Conservation (phyloP, 73 alveolate species). For the Tetrahymena elliotti region DNA sequence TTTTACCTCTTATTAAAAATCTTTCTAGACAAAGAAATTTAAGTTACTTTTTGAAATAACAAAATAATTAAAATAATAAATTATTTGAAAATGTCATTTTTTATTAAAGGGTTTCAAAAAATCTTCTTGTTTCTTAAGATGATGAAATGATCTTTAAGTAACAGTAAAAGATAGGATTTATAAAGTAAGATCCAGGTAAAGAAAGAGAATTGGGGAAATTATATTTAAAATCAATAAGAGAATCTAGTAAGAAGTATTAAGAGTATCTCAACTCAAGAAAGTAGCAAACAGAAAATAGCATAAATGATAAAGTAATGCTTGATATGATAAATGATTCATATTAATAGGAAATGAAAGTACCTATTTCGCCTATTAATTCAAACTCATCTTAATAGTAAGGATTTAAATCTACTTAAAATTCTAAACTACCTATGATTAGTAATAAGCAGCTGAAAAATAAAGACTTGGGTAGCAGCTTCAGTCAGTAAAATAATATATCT, state of each 20-base stretch:
- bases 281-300: not conserved
- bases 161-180: not conserved
- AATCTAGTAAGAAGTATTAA: not conserved
- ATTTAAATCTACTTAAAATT: not conserved
- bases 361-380: not conserved
- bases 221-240: not conserved
- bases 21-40: not conserved
- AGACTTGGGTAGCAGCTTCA: not conserved
- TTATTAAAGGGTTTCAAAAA: not conserved
- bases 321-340: not conserved
- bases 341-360: not conserved
- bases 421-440: not conserved
- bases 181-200: not conserved
- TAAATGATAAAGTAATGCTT: not conserved
- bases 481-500: not conserved
- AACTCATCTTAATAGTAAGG: not conserved
- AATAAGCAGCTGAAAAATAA: too few relatives aligned
- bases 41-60: not conserved
- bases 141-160: not conserved
- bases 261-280: not conserved
- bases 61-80: not conserved
- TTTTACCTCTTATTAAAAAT: too few relatives aligned
- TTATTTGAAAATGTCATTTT: not conserved
- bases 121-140: not conserved
- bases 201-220: not conserved